Evolutionary conservation across 345 rosid genomes (phyloP).

Genomic region (Populus pruinosa): DNA sequence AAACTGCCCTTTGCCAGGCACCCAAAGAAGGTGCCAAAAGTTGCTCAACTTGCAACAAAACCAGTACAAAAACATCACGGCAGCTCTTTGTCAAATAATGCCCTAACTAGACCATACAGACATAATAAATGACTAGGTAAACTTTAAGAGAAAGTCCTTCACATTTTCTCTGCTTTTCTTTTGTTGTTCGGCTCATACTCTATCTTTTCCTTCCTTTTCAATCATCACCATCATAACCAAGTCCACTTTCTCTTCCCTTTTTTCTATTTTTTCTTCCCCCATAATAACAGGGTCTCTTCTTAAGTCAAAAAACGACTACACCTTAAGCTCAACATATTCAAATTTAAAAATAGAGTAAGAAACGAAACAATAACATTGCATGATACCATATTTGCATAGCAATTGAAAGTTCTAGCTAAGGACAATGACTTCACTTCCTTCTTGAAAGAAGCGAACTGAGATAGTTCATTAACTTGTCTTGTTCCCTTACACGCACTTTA

Average conservation of each 20-base stretch:
- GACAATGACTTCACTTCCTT: constrained; percentile 16
- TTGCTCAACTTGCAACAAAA: constrained; percentile 11
- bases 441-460: constrained; percentile 2
- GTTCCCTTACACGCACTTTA: not conserved
- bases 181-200: not conserved
- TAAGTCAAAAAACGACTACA: not conserved
- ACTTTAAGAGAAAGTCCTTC: constrained; percentile 1
- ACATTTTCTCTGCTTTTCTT: constrained; percentile 10
- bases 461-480: constrained; percentile 9
- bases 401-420: not conserved
- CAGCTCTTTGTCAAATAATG: constrained; percentile 10
- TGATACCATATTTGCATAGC: constrained; percentile 1
- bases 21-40: not conserved
- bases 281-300: not conserved
- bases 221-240: constrained; percentile 23
- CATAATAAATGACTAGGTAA: not conserved
- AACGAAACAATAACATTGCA: not conserved
- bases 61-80: not conserved
- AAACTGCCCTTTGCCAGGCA: not conserved
- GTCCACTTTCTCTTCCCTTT: constrained; percentile 4
- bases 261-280: not conserved
- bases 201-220: constrained; percentile 25
- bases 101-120: constrained; percentile 1
- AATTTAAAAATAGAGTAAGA: not conserved
- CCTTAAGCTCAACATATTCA: not conserved